A percentile compares a stretch with the other conserved stretches of the same genome.
Conservation (phyloP, 768 basidiomycete genomes). For the Tylopilus rubrobrunneus region DNA sequence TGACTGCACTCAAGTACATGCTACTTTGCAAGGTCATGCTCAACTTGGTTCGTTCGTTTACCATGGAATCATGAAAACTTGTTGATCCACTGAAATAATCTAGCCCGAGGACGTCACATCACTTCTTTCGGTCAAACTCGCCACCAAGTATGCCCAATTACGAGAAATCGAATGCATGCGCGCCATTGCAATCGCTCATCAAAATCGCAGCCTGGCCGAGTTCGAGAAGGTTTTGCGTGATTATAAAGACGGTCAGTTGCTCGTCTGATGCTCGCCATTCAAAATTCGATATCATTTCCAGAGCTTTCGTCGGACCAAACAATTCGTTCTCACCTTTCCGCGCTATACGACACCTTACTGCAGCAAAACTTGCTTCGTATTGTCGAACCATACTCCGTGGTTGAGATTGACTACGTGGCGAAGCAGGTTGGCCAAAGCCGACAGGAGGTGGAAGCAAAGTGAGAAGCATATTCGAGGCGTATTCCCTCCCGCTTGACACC, state of each 20-base stretch:
- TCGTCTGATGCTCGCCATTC: background rate
- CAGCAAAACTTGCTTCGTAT: conserved; percentile 95
- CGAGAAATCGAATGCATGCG: conserved; percentile 96
- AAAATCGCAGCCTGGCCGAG: conserved; percentile 82
- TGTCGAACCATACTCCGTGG: conserved; percentile 91
- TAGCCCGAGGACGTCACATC: conserved; percentile 93
- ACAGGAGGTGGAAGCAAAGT: conserved; percentile 91
- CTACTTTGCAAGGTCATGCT: conserved; percentile 98
- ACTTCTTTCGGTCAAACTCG: conserved; percentile 82
- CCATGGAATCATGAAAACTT: background rate
- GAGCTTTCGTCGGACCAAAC: conserved; percentile 95
- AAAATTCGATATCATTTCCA: conserved; percentile 26
- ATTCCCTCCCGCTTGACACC: conserved; percentile 1
- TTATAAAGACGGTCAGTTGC: conserved; percentile 67
- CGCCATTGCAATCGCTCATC: conserved; percentile 90
- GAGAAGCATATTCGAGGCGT: conserved; percentile 22
- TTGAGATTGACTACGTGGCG: conserved; percentile 90
- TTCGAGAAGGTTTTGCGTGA: conserved; percentile 87
- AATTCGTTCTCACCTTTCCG: conserved; percentile 90
- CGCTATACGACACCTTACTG: conserved; percentile 92
- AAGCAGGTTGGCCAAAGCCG: conserved; percentile 81
- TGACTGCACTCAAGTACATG: conserved; percentile 96
- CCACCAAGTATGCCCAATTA: conserved; percentile 80
- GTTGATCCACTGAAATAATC: background rate
- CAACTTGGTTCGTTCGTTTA: conserved; percentile 61